These are phyloP conservation scores for Metschnikowia shivogae DNA, from an alignment of 805 yeast genomes.

Conservation along the genomic window DNA sequence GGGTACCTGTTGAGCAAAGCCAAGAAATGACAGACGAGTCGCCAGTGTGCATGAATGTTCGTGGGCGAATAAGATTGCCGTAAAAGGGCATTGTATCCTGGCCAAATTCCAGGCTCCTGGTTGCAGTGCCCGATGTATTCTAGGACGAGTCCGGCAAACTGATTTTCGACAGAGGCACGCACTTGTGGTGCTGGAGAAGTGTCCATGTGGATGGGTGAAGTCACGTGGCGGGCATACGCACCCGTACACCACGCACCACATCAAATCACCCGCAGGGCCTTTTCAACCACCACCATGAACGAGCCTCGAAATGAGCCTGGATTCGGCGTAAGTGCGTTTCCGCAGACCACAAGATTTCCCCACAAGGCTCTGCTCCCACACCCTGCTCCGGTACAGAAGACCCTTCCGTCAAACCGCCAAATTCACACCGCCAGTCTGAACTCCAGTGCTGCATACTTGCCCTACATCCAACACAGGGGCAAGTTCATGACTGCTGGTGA, in stretches of 20 bases:
- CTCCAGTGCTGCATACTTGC: slow-evolving; percentile 36
- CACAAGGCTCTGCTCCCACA: neutral
- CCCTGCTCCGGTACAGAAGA: neutral
- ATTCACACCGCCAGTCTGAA: slow-evolving; percentile 11
- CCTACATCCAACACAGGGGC: slow-evolving; percentile 45
- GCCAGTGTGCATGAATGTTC: no score
- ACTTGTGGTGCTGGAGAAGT: no score
- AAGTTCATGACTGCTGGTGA: slow-evolving; percentile 45
- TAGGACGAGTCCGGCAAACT: no score
- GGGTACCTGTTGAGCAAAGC: no score
- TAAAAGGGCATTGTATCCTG: no score
- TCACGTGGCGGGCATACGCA: neutral
- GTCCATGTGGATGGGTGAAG: neutral
- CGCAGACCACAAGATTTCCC: slow-evolving; percentile 8
- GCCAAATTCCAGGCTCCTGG: no score
- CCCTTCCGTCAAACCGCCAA: neutral
- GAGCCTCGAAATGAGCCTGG: neutral
- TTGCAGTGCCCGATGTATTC: no score
- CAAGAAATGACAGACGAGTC: no score
- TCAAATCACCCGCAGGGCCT: neutral
- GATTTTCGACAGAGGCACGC: no score
- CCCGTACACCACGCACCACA: slow-evolving; percentile 3
- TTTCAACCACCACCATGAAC: slow-evolving; percentile 1
- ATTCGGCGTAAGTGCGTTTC: slow-evolving; percentile 1
- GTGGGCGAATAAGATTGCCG: no score